These are phyloP conservation scores for Neophaeococcomyces mojaviensis DNA, from an alignment of 2,329 filamentous ascomycete genomes.

Conservation along the genomic window DNA sequence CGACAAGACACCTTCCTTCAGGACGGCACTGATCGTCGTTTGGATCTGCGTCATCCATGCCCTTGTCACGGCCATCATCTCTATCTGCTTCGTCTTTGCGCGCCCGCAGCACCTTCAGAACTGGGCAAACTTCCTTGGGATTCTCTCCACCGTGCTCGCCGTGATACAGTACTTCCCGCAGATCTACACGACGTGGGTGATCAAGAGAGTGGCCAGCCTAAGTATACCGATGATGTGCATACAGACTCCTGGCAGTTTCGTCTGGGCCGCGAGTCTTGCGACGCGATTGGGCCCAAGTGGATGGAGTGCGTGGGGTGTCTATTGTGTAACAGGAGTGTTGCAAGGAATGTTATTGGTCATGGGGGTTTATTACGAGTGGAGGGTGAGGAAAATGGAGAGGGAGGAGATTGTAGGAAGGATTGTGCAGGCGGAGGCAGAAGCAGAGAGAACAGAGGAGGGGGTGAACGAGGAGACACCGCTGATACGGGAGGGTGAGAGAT, in stretches of 20 bases:
- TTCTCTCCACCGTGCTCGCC: conserved; percentile 70
- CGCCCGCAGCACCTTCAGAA: conserved; percentile 57
- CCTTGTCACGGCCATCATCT: conserved; percentile 61
- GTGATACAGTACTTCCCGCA: conserved; percentile 91
- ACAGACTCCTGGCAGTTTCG: conserved; percentile 83
- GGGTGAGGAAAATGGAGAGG: conserved; percentile 14
- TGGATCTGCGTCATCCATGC: conserved; percentile 67
- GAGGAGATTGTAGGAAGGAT: conserved; percentile 15
- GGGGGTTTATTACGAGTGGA: conserved; percentile 61
- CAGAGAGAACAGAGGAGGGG: conserved; percentile 6
- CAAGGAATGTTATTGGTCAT: conserved; percentile 75
- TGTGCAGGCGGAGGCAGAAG: conserved; percentile 3
- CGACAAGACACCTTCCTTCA: conserved; percentile 53
- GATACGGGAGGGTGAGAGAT: conserved; percentile 11
- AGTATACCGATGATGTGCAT: conserved; percentile 98
- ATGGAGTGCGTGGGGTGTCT: conserved; percentile 95
- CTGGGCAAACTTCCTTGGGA: conserved; percentile 81
- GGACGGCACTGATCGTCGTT: conserved; percentile 70
- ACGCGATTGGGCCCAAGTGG: conserved; percentile 70
- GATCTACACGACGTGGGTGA: conserved; percentile 79
- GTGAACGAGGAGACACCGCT: conserved; percentile 22
- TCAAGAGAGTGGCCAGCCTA: conserved; percentile 81
- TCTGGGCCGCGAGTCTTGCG: conserved; percentile 81
- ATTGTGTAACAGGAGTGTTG: conserved; percentile 74
- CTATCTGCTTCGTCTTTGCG: conserved; percentile 58